Base-by-base conservation (phyloP, 2,329 filamentous ascomycete genomes). In the Monosporascus sp. region DNA sequence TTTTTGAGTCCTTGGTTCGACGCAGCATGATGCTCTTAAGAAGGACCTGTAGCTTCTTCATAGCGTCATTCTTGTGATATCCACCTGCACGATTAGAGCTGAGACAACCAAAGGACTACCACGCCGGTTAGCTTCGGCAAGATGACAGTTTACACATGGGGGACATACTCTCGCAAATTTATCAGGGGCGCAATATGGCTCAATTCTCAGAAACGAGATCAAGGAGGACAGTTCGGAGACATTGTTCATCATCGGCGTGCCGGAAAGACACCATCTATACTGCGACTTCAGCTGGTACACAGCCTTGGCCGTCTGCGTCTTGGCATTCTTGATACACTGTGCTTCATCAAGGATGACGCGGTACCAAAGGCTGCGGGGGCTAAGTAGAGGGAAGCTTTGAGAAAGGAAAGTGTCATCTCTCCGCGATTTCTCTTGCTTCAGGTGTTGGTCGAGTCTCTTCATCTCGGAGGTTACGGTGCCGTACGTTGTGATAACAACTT, bases 221-320 rank as follows among this genome's bases (percentile, higher is more conserved):
- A 96, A 72, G 1, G 90, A 88, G 62, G 82, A 91, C 3, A 96
- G 75, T 62, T 97, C 92, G 24, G 81, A 75, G 3, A 93, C 83
- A 14, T 79, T 83, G 61, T 96, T 96, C 87, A 94, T 94, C 87
- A 93, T 91, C 0, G 89, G 89, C 0, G 89, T 94, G 25, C 89
- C 89, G 3, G 86, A 90, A 68, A 93, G 80, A 64, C 86, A 90
- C 73, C 89, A 85, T 47, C 89, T 79, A 64, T 88, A 82, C 37
- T 72, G 74, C 15, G 86, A 74, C 54, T 79, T 71, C 17, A 94
- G 68, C 11, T 71, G 67, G 59, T 75, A 81, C 31, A 82, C 82
- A 5, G 82, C 88, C 57, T 77, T 76, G 1, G 86, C 80, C 5
- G 78, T 72, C 56, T 82, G 80, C 0, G 87, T 86, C 41, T 72